Evolutionary conservation across 1,284 basidiomycete genomes (phyloP), one percentile per base, ranked within the genome.

Genomic region (Peniophora sp.): DNA sequence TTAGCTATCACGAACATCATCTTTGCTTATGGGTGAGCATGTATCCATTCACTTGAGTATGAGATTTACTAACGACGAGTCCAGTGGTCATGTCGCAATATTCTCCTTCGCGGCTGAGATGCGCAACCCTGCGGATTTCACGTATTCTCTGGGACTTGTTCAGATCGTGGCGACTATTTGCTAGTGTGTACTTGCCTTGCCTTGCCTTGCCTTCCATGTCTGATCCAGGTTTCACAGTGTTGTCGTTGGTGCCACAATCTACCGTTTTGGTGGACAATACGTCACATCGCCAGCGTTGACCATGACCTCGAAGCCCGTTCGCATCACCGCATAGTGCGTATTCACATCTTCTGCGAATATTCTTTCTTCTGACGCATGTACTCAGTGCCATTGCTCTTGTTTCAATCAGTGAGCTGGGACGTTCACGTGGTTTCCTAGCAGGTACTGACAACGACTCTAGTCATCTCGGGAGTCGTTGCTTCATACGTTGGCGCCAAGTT

Each of bases 91-190:
- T 27, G 51, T 52, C 41, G 51, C 51, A 8, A 52, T 52, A 25
- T 52, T 52, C 43, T 52, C 51, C 25, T 52, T 52, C 34, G 51
- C 48, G 39, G 38, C 51, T 6, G 51, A 52, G 32, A 52, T 52
- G 51, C 47, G 44, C 25, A 45, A 45, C 5, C 51, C 51, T 3
- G 51, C 39, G 8, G 51, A 52, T 22, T 52, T 52, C 51, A 52
- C 48, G 23, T 49, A 52, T 41, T 52, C 51, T 5, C 51, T 52
- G 25, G 51, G 25, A 16, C 51, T 52, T 23, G 51, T 52, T 20
- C 51, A 52, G 47, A 49, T 44, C 39, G 41, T 52, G 11, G 51
- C 51, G 14, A 52, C 51, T 12, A 35, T 49, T 3, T 48, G 36
- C 23, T 52, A 52, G 51, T 52, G 44, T 17, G 47, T 48, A 9